Evolutionary conservation across 2,329 filamentous ascomycete species (phyloP), one percentile per base, ranked within the genome.

Genomic region (Colletotrichum sp.): DNA sequence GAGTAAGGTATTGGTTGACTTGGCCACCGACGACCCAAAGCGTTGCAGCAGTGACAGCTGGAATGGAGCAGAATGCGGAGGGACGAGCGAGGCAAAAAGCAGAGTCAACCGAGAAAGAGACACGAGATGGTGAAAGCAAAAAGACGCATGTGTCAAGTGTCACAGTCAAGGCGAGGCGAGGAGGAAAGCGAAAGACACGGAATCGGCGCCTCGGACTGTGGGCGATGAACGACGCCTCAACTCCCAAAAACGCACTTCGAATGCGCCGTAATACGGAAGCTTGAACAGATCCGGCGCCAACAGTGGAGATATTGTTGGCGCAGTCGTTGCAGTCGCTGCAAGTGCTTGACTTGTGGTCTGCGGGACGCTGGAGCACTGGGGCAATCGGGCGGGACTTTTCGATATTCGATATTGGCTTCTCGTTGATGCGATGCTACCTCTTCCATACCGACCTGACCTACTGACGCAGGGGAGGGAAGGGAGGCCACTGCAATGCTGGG

Each of bases 291-390:
- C 36, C 73, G 73, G 73, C 64, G 64, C 57, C 59, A 52, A 30
- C n/a, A 65, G 57, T 59, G 73, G 71, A 57, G 34, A 64, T 64
- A 39, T 48, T 73, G 73, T 75, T 69, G 73, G 73, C 64, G 73
- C 70, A 68, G 61, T 69, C 67, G 55, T n/a, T 60, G 67, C 55
- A 44, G 30, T 61, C 32, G 34, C 55, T 57, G 65, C 65, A 32
- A 68, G 65, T 66, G 44, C 55, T 68, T 59, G 52, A 60, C 27
- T 68, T 36, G 32, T 65, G 34, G 30, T 59, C 34, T 32, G 68
- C 68, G 44, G 68, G 52, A 65, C 52, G 22, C 28, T 52, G 68
- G 28, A 66, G 36, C 44, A 25, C n/a, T 25, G 44, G 30, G 27
- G 28, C 28, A 15, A 27, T 44, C 28, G 44, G 52, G 32, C 32